Base-by-base conservation (phyloP, 345 rosid genomes). In the Corchorus olitorius region DNA sequence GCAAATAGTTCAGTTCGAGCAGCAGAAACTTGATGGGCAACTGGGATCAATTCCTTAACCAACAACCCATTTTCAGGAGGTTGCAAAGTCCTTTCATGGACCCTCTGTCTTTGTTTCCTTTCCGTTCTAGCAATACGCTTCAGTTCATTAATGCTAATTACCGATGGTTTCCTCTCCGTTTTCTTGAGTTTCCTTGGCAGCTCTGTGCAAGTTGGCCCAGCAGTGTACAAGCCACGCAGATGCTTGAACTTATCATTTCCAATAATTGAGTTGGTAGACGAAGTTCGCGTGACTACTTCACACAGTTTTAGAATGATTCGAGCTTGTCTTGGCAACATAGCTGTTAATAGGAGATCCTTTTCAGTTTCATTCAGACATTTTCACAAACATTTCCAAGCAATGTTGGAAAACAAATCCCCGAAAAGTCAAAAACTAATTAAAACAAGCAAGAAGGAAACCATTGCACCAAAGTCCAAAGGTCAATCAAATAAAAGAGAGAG, bases 51-150 rank as follows among this genome's bases (percentile, higher is more conserved):
- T 72, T 83, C 76, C 52, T 80, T 83, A 34, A 83, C 84, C 83
- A 84, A 59, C 50, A 86, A 75, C 61, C 87, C 91, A 20, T 88
- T 88, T 76, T 75, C 86, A 65, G 88, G 87, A 74, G 91, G 84
- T 64, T 48, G 65, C 71, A 88, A 71, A 76, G 78, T 55, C 79
- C 75, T 69, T 78, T 88, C 88, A 66, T 75, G 76, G 37, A 56
- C 86, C 13, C 70, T 62, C 78, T 82, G 86, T 78, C 73, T 81
- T 43, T 75, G 80, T 77, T 74, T 81, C 75, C 75, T 83, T 37
- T 65, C 84, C 16, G 8, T 8, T 75, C 87, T 76, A 53, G 81
- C 91, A 64, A 71, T 76, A 1, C 83, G 84, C 76, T 88, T 88
- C 67, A 86, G 86, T 60, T 82, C 79, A 43, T 71, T 88, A 75